A percentile compares a stretch with the other conserved stretches of the same genome.
Conservation (phyloP, 257 asterid species). For the Ehretia macrophylla region DNA sequence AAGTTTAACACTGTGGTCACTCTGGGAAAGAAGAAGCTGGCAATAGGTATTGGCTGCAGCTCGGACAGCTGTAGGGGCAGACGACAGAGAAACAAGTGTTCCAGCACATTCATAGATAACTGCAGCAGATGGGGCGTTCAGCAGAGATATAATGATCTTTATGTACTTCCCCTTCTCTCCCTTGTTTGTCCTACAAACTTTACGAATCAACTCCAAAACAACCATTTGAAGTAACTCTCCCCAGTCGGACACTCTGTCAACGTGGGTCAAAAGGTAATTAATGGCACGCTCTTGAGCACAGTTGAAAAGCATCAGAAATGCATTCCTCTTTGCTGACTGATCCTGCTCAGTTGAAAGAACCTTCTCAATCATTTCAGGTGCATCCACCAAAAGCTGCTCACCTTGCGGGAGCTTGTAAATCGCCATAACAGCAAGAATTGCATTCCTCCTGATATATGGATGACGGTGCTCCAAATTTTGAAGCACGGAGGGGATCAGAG, state of each 20-base stretch:
- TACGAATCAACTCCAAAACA: conserved; percentile 78
- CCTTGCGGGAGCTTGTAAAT: conserved; percentile 90
- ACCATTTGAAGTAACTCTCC: conserved; percentile 89
- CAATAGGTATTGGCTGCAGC: conserved; percentile 94
- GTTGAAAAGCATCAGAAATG: conserved; percentile 87
- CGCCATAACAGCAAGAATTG: conserved; percentile 82
- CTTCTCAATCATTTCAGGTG: conserved; percentile 93
- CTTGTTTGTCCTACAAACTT: conserved; percentile 89
- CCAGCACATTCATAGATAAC: conserved; percentile 93
- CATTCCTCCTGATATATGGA: conserved; percentile 77
- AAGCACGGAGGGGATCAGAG: conserved; percentile 78
- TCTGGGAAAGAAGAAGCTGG: conserved; percentile 90
- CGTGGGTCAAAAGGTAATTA: conserved; percentile 67
- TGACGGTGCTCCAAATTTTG: conserved; percentile 83
- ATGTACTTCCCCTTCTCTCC: conserved; percentile 89
- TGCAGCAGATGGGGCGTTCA: conserved; percentile 84
- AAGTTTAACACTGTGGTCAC: conserved; percentile 88
- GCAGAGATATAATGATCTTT: conserved; percentile 73
- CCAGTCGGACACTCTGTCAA: conserved; percentile 84
- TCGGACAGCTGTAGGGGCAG: conserved; percentile 89
- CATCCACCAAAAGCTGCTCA: conserved; percentile 85
- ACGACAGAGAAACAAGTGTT: conserved; percentile 86
- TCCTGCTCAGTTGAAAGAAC: conserved; percentile 83
- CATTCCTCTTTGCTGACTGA: conserved; percentile 83
- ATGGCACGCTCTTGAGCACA: conserved; percentile 89